Base-by-base conservation (phyloP, 2,329 filamentous ascomycete species). In the Exutisphaerella laricina region DNA sequence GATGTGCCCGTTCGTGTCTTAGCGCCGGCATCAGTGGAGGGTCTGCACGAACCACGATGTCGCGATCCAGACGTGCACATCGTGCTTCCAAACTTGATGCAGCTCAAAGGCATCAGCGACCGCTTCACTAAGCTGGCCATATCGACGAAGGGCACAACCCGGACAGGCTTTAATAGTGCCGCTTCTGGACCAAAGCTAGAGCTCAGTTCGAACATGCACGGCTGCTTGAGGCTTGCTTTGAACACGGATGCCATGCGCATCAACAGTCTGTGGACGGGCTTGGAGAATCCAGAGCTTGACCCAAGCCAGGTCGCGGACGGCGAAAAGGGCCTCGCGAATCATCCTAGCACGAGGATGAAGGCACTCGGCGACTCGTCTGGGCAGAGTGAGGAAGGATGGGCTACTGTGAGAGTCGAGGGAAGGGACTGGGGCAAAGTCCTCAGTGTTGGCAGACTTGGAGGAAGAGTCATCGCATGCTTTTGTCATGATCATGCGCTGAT, bases 1-100 rank as follows among this genome's bases (percentile, higher is more conserved):
- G 88, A 97, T 66, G 85, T 98, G 28, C 92, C 92, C n/a, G 84
- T 97, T 31, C 83, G 89, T 13, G 88, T 98, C 1, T 77, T 98
- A 7, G 81, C 86, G 45, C 82, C 86, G 2, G 79, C 84, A 39
- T 84, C 80, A 0, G 88, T 97, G n/a, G 85, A 92, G 58, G 85
- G 82, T n/a, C 81, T 97, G 49, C 88, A 94, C 69, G 90, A 98
- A 68, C 92, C 92, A 10, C 81, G 82, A 48, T 88, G 89, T 46
- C 82, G 87, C 46, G 88, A 95, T 56, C 88, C 90, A 28, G 92
- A 97, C 58, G 89, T 96, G 2, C 85, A 97, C 66, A 94, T 98
- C 59, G 81, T 88, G 41, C 75, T 98, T 3, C 92, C 92, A 0
- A 83, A 87, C 4, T 71, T 98, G 4, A 73, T 88, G 30, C 89